Base-by-base conservation (phyloP, 768 basidiomycete species). In the Kwoniella dendrophila region DNA sequence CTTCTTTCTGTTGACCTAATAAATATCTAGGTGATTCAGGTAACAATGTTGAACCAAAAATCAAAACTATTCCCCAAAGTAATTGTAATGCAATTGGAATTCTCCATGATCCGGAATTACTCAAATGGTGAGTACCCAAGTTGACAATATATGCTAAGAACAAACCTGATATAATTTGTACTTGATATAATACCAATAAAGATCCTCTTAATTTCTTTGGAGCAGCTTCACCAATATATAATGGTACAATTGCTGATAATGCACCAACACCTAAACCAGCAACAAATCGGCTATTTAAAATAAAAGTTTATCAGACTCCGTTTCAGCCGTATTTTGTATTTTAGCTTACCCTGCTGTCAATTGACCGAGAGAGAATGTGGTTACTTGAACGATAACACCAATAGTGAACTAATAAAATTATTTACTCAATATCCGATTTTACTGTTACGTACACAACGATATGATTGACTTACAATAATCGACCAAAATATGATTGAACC, bases 401-500 rank as follows among this genome's bases (percentile, higher is more conserved):
- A 66, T 33, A 22, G 62, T 64, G 60, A 70, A 70, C 40, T 55
- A 16, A 68, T 90, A 4, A 36, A 43, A 43, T 5, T 14, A 20
- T 20, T n/a, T 47, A 7, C 8, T 26, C 24, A n/a, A 20, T 20
- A 7, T 6, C 7, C n/a, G 44, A 47, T n/a, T 47, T 22, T 22
- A 26, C 8, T 7, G 8, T 26, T 10, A 22, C 20, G n/a, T 26
- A 10, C n/a, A 22, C 26, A 47, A 47, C 7, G 20, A 7, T 7
- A 47, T 26, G 3, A 5, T 33, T 12, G 16, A 58, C 56, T 40
- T 40, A 50, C 53, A 41, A 90, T 84, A 1, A 78, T 84, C 14
- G 88, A 83, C 89, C 89, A 90, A 52, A 88, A 85, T 29, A 89
- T 81, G 70, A 90, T 87, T 10, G 88, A 89, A 1, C 86, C 87